Evolutionary conservation across 306 rosid species (phyloP).

Genomic region (Purshia tridentata): DNA sequence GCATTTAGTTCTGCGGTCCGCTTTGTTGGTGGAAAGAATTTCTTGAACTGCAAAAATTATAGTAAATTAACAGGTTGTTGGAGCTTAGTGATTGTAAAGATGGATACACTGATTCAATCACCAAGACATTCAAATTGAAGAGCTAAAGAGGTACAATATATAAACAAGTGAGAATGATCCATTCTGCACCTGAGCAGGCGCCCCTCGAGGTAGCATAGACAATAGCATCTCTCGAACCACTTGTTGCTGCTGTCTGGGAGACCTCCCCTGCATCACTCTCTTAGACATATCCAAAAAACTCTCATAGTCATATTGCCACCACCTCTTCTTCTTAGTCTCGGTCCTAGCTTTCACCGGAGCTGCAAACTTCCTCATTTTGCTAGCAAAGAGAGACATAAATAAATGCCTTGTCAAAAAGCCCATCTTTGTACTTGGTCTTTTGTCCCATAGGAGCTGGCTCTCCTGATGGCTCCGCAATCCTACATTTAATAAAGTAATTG

Average conservation of each 20-base stretch:
- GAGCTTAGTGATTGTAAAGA: no score
- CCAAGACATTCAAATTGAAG: no score
- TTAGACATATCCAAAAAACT: conserved; percentile 75
- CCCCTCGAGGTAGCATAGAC: conserved; percentile 98
- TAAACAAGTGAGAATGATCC: not conserved
- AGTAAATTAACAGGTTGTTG: not conserved
- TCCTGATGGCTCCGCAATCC: conserved; percentile 79
- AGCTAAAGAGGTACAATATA: not conserved
- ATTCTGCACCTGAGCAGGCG: conserved; percentile 83
- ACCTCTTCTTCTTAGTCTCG: conserved; percentile 21
- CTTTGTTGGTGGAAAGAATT: conserved; percentile 87
- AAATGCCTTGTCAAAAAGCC: conserved; percentile 68
- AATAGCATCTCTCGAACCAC: conserved; percentile 83
- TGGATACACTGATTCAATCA: no score
- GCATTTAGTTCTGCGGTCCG: conserved; percentile 99
- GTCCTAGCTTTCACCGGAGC: conserved; percentile 3
- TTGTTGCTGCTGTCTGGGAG: conserved; percentile 70
- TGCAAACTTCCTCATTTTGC: conserved; percentile 72
- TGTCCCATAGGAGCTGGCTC: conserved; percentile 83
- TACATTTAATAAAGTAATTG: conserved; percentile 33
- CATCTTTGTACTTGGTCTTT: conserved; percentile 78
- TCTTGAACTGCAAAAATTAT: conserved; percentile 64
- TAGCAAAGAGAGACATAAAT: conserved; percentile 79
- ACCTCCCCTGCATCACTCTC: conserved; percentile 87
- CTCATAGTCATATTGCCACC: conserved; percentile 65